Base-by-base conservation (phyloP, 257 asterid species). In the Solanum gracilifrons region DNA sequence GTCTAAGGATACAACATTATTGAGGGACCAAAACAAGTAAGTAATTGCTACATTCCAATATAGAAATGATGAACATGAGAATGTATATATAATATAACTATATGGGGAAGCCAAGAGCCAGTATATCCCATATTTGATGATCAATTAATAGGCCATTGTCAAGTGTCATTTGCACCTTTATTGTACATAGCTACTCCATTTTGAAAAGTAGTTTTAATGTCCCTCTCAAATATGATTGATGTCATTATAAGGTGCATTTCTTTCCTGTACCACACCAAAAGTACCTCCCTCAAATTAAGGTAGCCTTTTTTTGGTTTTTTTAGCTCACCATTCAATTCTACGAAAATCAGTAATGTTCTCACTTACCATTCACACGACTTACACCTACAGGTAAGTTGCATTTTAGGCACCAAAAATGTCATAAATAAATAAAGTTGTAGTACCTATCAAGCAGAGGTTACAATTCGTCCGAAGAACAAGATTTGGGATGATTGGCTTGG, bases 71-170 rank as follows among this genome's bases (percentile, higher is more conserved):
- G 29, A 51, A 10, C 68, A 46, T 80, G 20, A 80, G 77, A 31
- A 71, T 18, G 64, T 55, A 55, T 55, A 55, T 55, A 55, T 55
- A 55, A 51, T 32, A 71, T 71, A 58, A 41, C 68, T 46, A 15
- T 80, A 37, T 29, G 48, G n/a, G 41, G 72, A 27, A 88, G 87
- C 89, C 86, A 87, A 69, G 64, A 83, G 27, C 69, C 85, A 48
- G 41, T n/a, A 46, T 48, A 25, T 80, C 25, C 20, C 48, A 18
- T 80, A 16, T 16, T 46, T 75, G 60, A 76, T 75, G 35, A 76
- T 16, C 85, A 79, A 46, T 46, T 31, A 29, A 80, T 15, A 48
- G 41, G 41, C 69, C 27, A 68, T 6, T 72, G 31, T 21, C 48
- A 37, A 31, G 66, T 71, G 72, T 64, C 35, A 41, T 39, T 79